Base-by-base conservation (phyloP, 257 asterid species). In the Jaltomata sinuosa region DNA sequence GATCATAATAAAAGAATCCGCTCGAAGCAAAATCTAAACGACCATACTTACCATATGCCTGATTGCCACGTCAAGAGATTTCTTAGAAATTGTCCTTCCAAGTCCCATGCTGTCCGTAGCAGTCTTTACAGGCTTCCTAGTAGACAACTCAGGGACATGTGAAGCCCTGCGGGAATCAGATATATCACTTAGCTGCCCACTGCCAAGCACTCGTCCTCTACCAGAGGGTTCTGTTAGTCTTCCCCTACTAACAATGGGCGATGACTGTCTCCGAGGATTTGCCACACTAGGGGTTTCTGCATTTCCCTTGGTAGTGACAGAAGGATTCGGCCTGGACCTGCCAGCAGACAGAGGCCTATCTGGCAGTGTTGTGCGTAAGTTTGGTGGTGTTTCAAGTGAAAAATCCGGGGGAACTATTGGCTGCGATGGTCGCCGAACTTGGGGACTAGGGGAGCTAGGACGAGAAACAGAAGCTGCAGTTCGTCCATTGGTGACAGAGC, bases 341-440 rank as follows among this genome's bases (percentile, higher is more conserved):
- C 98, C 98, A 78, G 97, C 98, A 83, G 99, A 97, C 74, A 91
- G 87, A 79, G 99, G 96, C 84, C 99, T 89, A 83, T 97, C 98
- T 22, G 98, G 97, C 87, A 97, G 90, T 86, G 97, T 87, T 14
- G 99, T 97, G 69, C 98, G 92, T 80, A 97, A 91, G 89, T 97
- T 97, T 83, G 98, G 98, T 19, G 99, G 99, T 82, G 98, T 94
- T 52, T 95, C 98, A 59, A 87, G 96, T 14, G 98, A 90, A 88
- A 97, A 95, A 91, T 97, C 97, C 19, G 92, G 92, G 84, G 88
- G 98, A 42, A 92, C 85, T 8, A 94, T 90, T n/a, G 97, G 94
- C 84, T 91, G 97, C 79, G 96, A 90, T 67, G 96, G 74, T 34
- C 95, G 86, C 64, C 95, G 96, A 85, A 89, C 89, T 80, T 96